phyloP scores from a whole-genome alignment of 129 eudicot species.

The Lactuca saligna region DNA sequence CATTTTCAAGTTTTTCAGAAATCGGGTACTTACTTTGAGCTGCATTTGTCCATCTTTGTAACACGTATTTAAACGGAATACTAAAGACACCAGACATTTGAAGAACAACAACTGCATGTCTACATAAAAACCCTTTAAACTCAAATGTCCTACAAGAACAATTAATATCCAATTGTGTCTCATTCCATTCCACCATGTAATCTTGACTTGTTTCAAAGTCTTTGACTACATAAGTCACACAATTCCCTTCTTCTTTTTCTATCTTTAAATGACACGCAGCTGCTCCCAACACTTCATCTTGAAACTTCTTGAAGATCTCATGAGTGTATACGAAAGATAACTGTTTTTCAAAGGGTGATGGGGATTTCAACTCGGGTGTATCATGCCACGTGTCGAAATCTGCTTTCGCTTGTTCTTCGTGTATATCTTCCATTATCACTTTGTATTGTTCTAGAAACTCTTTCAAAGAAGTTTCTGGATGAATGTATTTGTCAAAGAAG shows the following conservation, averaged over 20 bases:
- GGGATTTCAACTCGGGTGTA: slow-evolving; percentile 86
- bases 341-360: slow-evolving; percentile 93
- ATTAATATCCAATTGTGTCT: slow-evolving; percentile 57
- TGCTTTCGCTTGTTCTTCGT: slow-evolving; percentile 92
- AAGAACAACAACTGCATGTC: slow-evolving; percentile 89
- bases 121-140: slow-evolving; percentile 77
- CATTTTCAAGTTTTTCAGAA: slow-evolving; percentile 63
- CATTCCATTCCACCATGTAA: slow-evolving; percentile 73
- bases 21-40: slow-evolving; percentile 69
- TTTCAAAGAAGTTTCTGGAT: slow-evolving; percentile 56
- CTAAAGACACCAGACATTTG: slow-evolving; percentile 91
- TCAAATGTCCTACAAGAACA: slow-evolving; percentile 86
- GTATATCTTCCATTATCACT: slow-evolving; percentile 58
- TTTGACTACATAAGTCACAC: slow-evolving; percentile 53
- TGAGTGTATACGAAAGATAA: slow-evolving; percentile 69
- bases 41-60: slow-evolving; percentile 93
- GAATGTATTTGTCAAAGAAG: slow-evolving; percentile 69
- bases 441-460: slow-evolving; percentile 65
- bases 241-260: slow-evolving; percentile 45
- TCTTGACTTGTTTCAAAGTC: slow-evolving; percentile 69
- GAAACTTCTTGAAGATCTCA: slow-evolving; percentile 80
- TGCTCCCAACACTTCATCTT: slow-evolving; percentile 88
- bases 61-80: slow-evolving; percentile 69
- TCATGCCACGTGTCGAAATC: slow-evolving; percentile 97
- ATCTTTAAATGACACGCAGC: slow-evolving; percentile 89